Conservation (phyloP, 345 rosid genomes). For the Eutrema heterophyllum region DNA sequence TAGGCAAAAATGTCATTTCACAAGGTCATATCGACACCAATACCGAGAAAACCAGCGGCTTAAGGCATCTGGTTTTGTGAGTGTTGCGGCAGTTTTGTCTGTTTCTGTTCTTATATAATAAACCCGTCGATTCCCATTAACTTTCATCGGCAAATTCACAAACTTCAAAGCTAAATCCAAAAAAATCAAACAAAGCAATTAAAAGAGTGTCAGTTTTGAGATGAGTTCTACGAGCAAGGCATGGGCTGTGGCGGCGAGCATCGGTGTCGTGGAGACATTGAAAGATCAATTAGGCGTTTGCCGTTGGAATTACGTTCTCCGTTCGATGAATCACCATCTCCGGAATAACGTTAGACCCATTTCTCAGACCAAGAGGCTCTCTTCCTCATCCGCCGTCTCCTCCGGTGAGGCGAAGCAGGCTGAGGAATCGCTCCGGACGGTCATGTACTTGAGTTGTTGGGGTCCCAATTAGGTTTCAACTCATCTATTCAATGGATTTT, state of each 20-base stretch:
- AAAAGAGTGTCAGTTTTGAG: background rate
- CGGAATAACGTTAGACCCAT: slow-evolving; percentile 34
- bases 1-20: no score
- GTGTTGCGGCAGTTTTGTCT: slow-evolving; percentile 1
- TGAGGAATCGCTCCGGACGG: slow-evolving; percentile 44
- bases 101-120: background rate
- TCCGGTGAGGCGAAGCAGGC: slow-evolving; percentile 27
- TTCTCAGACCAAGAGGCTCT: slow-evolving; percentile 40
- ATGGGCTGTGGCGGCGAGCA: slow-evolving; percentile 42
- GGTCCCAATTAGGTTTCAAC: slow-evolving; percentile 34
- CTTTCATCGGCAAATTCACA: background rate
- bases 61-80: background rate
- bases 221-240: slow-evolving; percentile 47
- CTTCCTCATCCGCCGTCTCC: slow-evolving; percentile 23
- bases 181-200: background rate
- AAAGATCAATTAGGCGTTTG: slow-evolving; percentile 54
- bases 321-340: slow-evolving; percentile 38
- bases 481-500: background rate
- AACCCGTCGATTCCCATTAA: background rate
- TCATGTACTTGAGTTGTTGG: slow-evolving; percentile 65
- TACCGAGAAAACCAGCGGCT: slow-evolving; percentile 4
- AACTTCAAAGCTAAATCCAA: background rate
- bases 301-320: slow-evolving; percentile 45
- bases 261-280: slow-evolving; percentile 56
- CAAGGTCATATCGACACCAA: background rate